phyloP scores from a whole-genome alignment of 1,284 basidiomycete species.

The Irpex rosettiformis region DNA sequence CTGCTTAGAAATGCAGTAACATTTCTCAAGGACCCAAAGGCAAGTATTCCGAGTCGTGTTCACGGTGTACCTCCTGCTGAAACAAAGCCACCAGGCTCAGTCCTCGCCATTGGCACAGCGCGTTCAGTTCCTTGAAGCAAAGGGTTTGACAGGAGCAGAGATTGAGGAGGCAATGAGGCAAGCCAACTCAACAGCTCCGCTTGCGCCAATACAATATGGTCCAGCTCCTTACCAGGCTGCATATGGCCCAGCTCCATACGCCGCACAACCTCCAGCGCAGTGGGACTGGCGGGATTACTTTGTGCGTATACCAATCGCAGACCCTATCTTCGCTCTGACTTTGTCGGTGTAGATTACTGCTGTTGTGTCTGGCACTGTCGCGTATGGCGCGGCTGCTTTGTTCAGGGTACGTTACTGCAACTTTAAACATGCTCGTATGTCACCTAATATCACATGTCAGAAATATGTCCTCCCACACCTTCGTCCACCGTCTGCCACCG shows the following conservation, averaged over 20 bases:
- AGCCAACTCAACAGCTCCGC: slow-evolving; percentile 35
- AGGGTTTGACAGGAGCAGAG: slow-evolving; percentile 82
- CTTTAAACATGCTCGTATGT: neutral
- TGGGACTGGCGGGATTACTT: slow-evolving; percentile 97
- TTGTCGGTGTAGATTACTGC: slow-evolving; percentile 81
- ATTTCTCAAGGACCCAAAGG: slow-evolving; percentile 79
- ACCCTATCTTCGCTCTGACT: neutral
- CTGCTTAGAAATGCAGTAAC: slow-evolving; percentile 77
- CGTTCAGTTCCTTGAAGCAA: slow-evolving; percentile 91
- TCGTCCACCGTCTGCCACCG: slow-evolving; percentile 82
- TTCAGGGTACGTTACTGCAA: slow-evolving; percentile 60
- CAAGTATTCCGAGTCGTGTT: slow-evolving; percentile 24
- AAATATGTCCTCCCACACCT: slow-evolving; percentile 94
- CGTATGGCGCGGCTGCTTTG: slow-evolving; percentile 85
- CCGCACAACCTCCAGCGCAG: slow-evolving; percentile 38
- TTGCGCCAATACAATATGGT: slow-evolving; percentile 22
- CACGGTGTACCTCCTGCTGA: slow-evolving; percentile 8
- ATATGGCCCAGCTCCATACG: slow-evolving; percentile 44
- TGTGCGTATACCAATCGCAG: slow-evolving; percentile 43
- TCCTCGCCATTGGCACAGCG: slow-evolving; percentile 80
- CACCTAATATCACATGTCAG: slow-evolving; percentile 34
- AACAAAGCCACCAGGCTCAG: slow-evolving; percentile 47
- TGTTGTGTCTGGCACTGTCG: slow-evolving; percentile 85
- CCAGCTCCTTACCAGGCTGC: slow-evolving; percentile 32
- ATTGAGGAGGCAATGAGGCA: slow-evolving; percentile 85